Evolutionary conservation across 2,329 filamentous ascomycete genomes (phyloP).

Genomic region (Hymenoscyphus occultus): DNA sequence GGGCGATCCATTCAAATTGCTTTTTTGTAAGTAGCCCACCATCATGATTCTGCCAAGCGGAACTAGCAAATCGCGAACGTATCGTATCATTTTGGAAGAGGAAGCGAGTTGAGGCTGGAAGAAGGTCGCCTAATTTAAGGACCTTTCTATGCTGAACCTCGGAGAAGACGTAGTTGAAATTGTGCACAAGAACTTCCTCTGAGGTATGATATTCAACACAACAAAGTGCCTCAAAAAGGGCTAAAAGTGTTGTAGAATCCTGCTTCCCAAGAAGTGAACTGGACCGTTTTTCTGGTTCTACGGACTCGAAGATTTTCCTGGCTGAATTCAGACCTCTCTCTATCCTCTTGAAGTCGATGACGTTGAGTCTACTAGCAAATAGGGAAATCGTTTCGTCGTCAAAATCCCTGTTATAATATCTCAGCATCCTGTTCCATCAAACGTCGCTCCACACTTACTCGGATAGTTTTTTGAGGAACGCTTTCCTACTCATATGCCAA

Average conservation of each 20-base stretch:
- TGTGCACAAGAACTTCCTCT: slow-evolving; percentile 27
- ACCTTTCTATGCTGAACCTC: slow-evolving; percentile 74
- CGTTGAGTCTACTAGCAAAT: slow-evolving; percentile 56
- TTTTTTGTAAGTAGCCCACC: slow-evolving; percentile 58
- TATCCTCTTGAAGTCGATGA: slow-evolving; percentile 60
- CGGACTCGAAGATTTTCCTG: slow-evolving; percentile 46
- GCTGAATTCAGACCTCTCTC: slow-evolving; percentile 57
- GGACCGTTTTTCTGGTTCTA: slow-evolving; percentile 28
- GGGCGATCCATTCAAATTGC: slow-evolving; percentile 86
- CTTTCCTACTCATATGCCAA: slow-evolving; percentile 68
- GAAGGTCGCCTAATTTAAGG: slow-evolving; percentile 70
- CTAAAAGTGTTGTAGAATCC: slow-evolving; percentile 63
- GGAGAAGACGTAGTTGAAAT: slow-evolving; percentile 79
- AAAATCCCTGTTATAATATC: slow-evolving; percentile 27
- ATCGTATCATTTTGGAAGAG: slow-evolving; percentile 70
- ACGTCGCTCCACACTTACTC: slow-evolving; percentile 45
- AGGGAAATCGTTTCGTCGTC: slow-evolving; percentile 50
- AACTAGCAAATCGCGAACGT: slow-evolving; percentile 63
- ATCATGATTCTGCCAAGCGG: slow-evolving; percentile 65
- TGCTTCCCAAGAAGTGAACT: slow-evolving; percentile 35
- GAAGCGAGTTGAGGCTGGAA: slow-evolving; percentile 82
- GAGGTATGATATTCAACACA: slow-evolving; percentile 72
- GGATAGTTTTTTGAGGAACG: slow-evolving; percentile 59
- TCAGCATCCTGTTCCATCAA: slow-evolving; percentile 13
- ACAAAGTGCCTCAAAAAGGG: slow-evolving; percentile 85